Evolutionary conservation across 208 protist species (phyloP), one percentile per base, ranked within the genome.

Genomic region (Crithidia bombi): DNA sequence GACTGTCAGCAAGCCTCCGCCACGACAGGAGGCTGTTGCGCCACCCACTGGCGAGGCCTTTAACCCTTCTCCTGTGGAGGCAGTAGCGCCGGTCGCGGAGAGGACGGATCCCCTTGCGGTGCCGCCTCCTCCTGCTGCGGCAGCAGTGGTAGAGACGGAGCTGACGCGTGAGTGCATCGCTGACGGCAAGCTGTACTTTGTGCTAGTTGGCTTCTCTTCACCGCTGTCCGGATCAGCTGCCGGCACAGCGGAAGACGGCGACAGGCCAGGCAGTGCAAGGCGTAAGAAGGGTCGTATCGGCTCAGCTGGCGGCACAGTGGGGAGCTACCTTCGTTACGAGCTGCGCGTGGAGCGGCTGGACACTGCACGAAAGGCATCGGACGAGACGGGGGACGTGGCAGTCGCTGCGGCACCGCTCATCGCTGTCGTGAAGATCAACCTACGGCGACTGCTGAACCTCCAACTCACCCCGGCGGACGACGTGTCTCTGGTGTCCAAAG

Each of bases 101-200:
- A 1, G 28, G 32, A 57, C 14, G 52, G 23, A 21, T 5, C 3
- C 30, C 23, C 33, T n/a, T n/a, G n/a, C n/a, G n/a, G n/a, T n/a
- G 15, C 7, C 35, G 14, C 11, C 23, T 14, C 0, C 54, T 2
- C 11, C 38, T 19, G 5, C 41, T 4, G 43, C 10, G 6, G 23
- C 12, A 12, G 19, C 57, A 25, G 47, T 50, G 67, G 58, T 50
- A n/a, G 65, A 78, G 52, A 72, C 65, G 47, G 65, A 69, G 67
- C 36, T 79, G 54, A 43, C 52, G n/a, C 67, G 59, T 5, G 61
- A 75, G 54, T 33, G 14, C 52, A 33, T 73, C n/a, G 33, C 5
- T 14, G 55, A 50, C 28, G 65, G 26, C 10, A 41, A 52, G 9
- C 56, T 77, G 3, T 44, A 46, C 39, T 77, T 71, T 32, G 69